Conservation (phyloP, 495 filamentous ascomycete species). For the Annulohypoxylon nitens region DNA sequence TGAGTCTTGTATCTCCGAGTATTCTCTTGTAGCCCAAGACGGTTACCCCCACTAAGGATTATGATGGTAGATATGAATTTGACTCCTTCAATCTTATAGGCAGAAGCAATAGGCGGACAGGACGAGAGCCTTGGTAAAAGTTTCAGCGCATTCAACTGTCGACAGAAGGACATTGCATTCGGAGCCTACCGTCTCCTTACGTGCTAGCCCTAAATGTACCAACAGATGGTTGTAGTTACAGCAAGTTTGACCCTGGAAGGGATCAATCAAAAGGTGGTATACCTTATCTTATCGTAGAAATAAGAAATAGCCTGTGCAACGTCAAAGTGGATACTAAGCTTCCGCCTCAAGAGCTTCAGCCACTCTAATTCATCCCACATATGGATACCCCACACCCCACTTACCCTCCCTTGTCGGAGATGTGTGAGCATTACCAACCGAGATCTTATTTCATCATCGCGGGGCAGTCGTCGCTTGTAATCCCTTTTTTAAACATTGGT, state of each 20-base stretch:
- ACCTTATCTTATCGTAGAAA: slow-evolving; percentile 6
- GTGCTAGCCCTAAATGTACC: not conserved
- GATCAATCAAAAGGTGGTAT: slow-evolving; percentile 8
- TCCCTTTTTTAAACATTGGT: slow-evolving; percentile 6
- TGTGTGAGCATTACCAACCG: slow-evolving; percentile 3
- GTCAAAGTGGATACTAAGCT: slow-evolving; percentile 14
- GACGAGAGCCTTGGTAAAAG: slow-evolving; percentile 8
- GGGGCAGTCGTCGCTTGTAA: slow-evolving; percentile 25
- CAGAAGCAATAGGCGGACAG: not conserved
- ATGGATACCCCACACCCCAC: slow-evolving; percentile 24
- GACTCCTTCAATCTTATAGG: not conserved
- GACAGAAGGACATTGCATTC: slow-evolving; percentile 28
- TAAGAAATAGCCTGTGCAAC: not conserved
- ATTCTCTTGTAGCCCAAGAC: not conserved
- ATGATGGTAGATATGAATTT: not conserved
- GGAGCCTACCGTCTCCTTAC: not conserved
- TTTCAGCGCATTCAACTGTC: slow-evolving; percentile 17
- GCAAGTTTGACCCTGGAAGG: too few species aligned
- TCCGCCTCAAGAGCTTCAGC: slow-evolving; percentile 25
- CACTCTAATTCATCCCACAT: not conserved
- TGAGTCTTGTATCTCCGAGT: not conserved
- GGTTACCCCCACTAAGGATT: not conserved
- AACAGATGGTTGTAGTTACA: not conserved
- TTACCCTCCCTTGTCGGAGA: slow-evolving; percentile 26
- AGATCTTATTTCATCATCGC: slow-evolving; percentile 42